Evolutionary conservation across 2,329 filamentous ascomycete species (phyloP).

Genomic region (Trichophyton equinum): DNA sequence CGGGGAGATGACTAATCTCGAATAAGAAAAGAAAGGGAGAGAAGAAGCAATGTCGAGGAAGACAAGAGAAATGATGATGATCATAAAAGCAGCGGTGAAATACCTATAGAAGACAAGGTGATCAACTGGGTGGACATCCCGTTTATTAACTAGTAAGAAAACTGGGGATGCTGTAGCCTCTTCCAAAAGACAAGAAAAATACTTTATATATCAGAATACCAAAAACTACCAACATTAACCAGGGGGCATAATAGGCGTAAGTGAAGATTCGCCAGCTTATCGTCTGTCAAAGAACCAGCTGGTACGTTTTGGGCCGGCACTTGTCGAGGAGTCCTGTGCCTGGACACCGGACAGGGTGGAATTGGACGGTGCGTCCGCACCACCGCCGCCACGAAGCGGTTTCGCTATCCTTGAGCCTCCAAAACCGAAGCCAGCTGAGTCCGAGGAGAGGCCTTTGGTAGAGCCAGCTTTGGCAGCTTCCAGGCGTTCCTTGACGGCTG

Average conservation of each 20-base stretch:
- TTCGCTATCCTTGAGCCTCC: conserved; percentile 51
- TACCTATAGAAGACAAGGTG: not conserved
- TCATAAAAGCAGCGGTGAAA: not conserved
- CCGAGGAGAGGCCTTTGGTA: conserved; percentile 63
- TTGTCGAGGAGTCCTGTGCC: conserved; percentile 55
- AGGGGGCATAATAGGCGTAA: not conserved
- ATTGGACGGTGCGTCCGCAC: conserved; percentile 22
- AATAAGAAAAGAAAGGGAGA: not conserved
- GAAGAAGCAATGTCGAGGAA: not conserved
- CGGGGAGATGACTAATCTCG: not conserved
- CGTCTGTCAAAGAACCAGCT: conserved; percentile 40
- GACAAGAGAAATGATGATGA: not conserved
- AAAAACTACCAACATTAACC: not conserved
- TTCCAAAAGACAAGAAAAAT: not conserved
- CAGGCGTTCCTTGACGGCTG: conserved; percentile 92
- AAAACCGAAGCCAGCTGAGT: conserved; percentile 61
- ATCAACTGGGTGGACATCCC: not conserved
- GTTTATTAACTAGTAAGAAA: no score
- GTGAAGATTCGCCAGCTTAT: conserved; percentile 16
- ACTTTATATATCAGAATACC: not conserved
- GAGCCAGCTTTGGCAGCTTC: conserved; percentile 89
- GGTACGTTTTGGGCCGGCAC: conserved; percentile 52
- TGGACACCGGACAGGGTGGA: conserved; percentile 39
- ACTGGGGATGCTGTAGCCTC: not conserved
- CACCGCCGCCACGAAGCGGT: conserved; percentile 43